Percentiles rank a stretch among this genome's conserved stretches.
Evolutionary conservation across 176 grass and related monocot genomes (phyloP).

Genomic region (Cenchrus fungigraminus): DNA sequence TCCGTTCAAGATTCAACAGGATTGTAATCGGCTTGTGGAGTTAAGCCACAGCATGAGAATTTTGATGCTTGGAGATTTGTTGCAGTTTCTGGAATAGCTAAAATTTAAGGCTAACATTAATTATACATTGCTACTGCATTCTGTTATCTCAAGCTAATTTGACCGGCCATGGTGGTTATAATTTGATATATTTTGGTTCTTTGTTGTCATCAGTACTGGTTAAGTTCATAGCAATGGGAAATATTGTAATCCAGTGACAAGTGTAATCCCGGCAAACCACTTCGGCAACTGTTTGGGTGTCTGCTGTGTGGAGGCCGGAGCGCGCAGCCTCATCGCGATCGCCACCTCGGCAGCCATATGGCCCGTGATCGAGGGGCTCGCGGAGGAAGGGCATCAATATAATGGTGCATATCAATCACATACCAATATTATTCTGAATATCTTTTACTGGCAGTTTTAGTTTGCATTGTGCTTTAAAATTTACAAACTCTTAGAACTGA

Average conservation of each 20-base stretch:
- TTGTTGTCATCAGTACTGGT: background rate
- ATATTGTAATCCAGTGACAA: no score
- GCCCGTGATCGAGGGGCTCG: conserved; percentile 53
- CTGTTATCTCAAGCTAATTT: background rate
- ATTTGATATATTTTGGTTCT: background rate
- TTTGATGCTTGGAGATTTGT: background rate
- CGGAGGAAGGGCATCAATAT: conserved; percentile 37
- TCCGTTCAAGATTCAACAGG: background rate
- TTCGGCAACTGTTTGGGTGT: conserved; percentile 83
- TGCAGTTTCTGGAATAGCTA: background rate
- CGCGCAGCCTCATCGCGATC: conserved; percentile 12
- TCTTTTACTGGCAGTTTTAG: no score
- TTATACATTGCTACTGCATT: background rate
- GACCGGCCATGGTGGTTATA: no score
- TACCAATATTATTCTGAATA: no score
- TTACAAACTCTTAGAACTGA: no score
- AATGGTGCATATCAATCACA: no score
- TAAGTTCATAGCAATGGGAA: no score
- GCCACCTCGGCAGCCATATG: conserved; percentile 54
- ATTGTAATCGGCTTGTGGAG: background rate
- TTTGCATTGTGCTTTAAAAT: no score
- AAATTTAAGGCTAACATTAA: no score
- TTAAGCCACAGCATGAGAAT: background rate
- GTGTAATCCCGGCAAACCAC: conserved; percentile 47
- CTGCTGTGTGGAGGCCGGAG: conserved; percentile 47